Base-by-base conservation (phyloP, 2,329 filamentous ascomycete genomes). In the Paecilomyces variotii region DNA sequence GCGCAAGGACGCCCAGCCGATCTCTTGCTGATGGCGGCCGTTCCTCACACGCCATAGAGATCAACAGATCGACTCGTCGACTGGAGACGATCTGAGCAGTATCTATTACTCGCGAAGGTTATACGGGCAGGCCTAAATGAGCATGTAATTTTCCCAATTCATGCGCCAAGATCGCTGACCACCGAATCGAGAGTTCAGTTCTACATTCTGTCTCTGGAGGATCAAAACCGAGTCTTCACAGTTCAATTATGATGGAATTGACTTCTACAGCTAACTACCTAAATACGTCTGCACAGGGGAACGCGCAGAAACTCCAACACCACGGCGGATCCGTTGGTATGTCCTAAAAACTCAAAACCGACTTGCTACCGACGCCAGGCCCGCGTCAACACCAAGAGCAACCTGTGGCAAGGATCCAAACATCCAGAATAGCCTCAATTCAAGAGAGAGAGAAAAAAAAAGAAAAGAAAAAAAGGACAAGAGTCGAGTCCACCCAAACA, bases 401-500 rank as follows among this genome's bases (percentile, higher is more conserved):
- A 32, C 25, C 53, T 27, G n/a, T 45, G 6, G 39, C 19, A 10
- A 32, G n/a, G 19, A 45, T 19, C n/a, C 35, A n/a, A 45, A n/a
- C 59, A 63, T 59, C 53, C 51, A 57, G 57, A 30, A 27, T 54
- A 58, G 32, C 50, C 56, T 59, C 60, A 55, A 32, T 3, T 45
- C 14, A 19, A 45, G 39, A 19, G n/a, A 19, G 19, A 19, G 19
- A 19, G 19, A 19, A 19, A 19, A 19, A 19, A 19, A 19, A 19
- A 19, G 19, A 19, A 19, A 19, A 19, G 39, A 14, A 14, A 10
- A 45, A 45, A 45, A 45, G 2, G 30, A 32, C 30, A 10, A 45
- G 6, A 45, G 39, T 19, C n/a, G 39, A 45, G 39, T 45, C 39
- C 39, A 19, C 39, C 39, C 39, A 45, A 45, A 45, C 39, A 45